phyloP scores from a whole-genome alignment of 441 rosid species.

The Aleurites moluccanus region DNA sequence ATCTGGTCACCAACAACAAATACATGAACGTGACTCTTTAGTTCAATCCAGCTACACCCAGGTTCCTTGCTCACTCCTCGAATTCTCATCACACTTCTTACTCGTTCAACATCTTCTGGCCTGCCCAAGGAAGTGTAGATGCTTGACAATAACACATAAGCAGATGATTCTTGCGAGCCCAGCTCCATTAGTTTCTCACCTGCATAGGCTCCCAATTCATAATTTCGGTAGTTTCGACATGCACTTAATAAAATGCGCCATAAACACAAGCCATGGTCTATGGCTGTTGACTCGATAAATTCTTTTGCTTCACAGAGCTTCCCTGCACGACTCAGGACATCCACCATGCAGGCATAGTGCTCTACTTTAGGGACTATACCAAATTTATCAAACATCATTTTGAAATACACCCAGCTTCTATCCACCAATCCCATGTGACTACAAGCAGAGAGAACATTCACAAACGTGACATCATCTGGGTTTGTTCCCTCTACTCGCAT shows the following conservation, averaged over 20 bases:
- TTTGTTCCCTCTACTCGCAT: slow-evolving; percentile 59
- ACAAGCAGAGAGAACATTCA: slow-evolving; percentile 81
- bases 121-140: slow-evolving; percentile 59
- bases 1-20: slow-evolving; percentile 73
- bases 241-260: slow-evolving; percentile 81
- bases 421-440: slow-evolving; percentile 85
- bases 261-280: slow-evolving; percentile 66
- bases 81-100: slow-evolving; percentile 57
- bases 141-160: slow-evolving; percentile 62
- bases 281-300: slow-evolving; percentile 64
- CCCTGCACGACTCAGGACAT: slow-evolving; percentile 80
- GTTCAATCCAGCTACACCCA: slow-evolving; percentile 85
- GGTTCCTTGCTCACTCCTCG: slow-evolving; percentile 72
- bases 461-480: slow-evolving; percentile 72
- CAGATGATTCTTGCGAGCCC: slow-evolving; percentile 79
- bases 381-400: slow-evolving; percentile 56
- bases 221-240: slow-evolving; percentile 65
- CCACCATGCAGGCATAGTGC: slow-evolving; percentile 89
- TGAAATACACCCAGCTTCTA: slow-evolving; percentile 61
- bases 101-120: slow-evolving; percentile 60
- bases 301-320: slow-evolving; percentile 69
- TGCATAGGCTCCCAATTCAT: slow-evolving; percentile 71
- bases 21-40: slow-evolving; percentile 54
- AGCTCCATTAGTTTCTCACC: slow-evolving; percentile 83
- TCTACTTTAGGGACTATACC: slow-evolving; percentile 62